Evolutionary conservation across 1,284 basidiomycete species (phyloP).

Genomic region (Marasmius fiardii): DNA sequence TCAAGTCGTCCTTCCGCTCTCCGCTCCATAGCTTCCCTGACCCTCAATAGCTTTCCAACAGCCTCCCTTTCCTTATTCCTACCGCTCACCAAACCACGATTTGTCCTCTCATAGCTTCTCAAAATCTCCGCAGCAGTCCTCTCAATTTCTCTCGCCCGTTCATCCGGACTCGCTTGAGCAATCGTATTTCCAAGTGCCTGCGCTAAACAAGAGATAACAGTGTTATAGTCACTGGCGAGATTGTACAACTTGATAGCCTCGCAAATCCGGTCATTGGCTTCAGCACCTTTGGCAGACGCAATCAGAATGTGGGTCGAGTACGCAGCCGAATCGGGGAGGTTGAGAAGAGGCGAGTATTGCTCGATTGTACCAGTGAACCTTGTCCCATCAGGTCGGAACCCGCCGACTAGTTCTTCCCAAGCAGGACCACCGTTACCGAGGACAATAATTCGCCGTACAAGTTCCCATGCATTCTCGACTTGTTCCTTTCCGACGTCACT

Average conservation of each 20-base stretch:
- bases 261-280: constrained; percentile 75
- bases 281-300: constrained; percentile 75
- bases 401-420: constrained; percentile 89
- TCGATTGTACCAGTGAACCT: constrained; percentile 87
- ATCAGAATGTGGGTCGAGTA: constrained; percentile 85
- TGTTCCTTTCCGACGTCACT: constrained; percentile 78
- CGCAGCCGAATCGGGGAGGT: constrained; percentile 65
- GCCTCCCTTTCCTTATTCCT: constrained; percentile 65
- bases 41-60: constrained; percentile 74
- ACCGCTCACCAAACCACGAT: constrained; percentile 57
- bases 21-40: constrained; percentile 80
- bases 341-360: constrained; percentile 44
- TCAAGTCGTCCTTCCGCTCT: constrained; percentile 76
- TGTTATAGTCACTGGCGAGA: constrained; percentile 88
- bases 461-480: constrained; percentile 81
- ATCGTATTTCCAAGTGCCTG: constrained; percentile 87
- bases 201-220: constrained; percentile 87
- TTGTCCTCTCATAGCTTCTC: constrained; percentile 83
- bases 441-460: constrained; percentile 86
- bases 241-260: constrained; percentile 97
- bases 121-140: constrained; percentile 82
- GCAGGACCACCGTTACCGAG: constrained; percentile 81
- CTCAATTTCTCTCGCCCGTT: constrained; percentile 71
- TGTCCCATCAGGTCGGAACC: constrained; percentile 85
- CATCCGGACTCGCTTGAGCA: constrained; percentile 64